Conservation (phyloP, 352 stramenopile species). For the Globisporangium cederbergense region DNA sequence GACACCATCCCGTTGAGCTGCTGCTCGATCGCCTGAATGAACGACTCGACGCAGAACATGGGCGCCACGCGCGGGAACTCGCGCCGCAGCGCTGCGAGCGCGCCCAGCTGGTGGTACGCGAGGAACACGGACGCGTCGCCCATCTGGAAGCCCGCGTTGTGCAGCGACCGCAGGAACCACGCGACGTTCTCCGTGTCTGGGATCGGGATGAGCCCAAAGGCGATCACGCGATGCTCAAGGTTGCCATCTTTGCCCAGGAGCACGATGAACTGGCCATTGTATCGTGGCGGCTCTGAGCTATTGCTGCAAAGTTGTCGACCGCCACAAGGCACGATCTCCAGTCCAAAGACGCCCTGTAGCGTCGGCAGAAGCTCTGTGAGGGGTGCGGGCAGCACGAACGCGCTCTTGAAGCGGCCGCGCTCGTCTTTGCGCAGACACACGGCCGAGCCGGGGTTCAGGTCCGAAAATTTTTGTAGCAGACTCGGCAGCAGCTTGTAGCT, state of each 20-base stretch:
- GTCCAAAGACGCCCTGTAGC: slow-evolving; percentile 66
- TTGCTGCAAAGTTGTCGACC: slow-evolving; percentile 28
- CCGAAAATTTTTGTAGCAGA: slow-evolving; percentile 62
- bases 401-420: slow-evolving; percentile 61
- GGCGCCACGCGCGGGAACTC: slow-evolving; percentile 55
- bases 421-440: slow-evolving; percentile 61
- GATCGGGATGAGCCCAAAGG: slow-evolving; percentile 63
- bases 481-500: slow-evolving; percentile 84
- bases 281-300: slow-evolving; percentile 14
- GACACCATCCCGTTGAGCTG: slow-evolving; percentile 60
- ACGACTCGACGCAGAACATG: slow-evolving; percentile 69
- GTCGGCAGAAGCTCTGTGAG: slow-evolving; percentile 38
- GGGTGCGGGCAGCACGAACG: slow-evolving; percentile 68
- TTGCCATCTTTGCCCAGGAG: slow-evolving; percentile 70
- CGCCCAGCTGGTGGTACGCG: slow-evolving; percentile 50
- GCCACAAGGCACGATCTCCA: slow-evolving; percentile 71
- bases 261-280: slow-evolving; percentile 56
- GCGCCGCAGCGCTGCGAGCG: slow-evolving; percentile 49
- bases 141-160: slow-evolving; percentile 45
- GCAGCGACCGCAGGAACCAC: slow-evolving; percentile 66
- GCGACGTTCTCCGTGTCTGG: slow-evolving; percentile 67
- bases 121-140: slow-evolving; percentile 57
- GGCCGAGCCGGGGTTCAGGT: slow-evolving; percentile 67
- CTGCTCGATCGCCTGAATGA: slow-evolving; percentile 64
- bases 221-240: slow-evolving; percentile 59